phyloP scores from a whole-genome alignment of 805 yeast species.

The Schwanniomyces polymorphus region DNA sequence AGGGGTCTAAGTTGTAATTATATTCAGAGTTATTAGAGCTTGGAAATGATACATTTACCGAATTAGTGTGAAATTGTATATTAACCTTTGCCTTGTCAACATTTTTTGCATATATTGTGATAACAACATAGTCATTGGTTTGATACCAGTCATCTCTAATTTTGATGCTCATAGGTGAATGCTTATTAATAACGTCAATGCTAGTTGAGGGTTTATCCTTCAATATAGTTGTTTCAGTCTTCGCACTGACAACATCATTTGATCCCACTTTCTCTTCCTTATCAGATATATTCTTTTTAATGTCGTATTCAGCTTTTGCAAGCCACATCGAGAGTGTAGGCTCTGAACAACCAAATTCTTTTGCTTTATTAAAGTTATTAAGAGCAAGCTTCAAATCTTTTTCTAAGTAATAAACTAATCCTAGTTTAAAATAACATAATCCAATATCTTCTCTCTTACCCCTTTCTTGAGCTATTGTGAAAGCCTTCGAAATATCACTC shows the following conservation, averaged over 20 bases:
- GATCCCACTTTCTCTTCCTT: constrained; percentile 5
- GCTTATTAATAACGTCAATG: constrained; percentile 33
- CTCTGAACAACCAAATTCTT: constrained; percentile 43
- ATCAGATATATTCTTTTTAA: constrained; percentile 21
- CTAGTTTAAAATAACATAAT: constrained; percentile 48
- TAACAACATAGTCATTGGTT: constrained; percentile 50
- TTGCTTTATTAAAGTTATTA: constrained; percentile 42
- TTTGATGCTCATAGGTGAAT: constrained; percentile 38
- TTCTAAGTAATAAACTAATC: constrained; percentile 43
- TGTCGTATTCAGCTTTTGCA: constrained; percentile 33
- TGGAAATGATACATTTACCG: constrained; percentile 48
- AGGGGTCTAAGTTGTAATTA: constrained; percentile 53
- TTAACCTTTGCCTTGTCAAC: constrained; percentile 51
- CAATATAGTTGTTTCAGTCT: background rate
- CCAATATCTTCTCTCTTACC: constrained; percentile 50
- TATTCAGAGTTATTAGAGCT: constrained; percentile 54
- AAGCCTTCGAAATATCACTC: constrained; percentile 45
- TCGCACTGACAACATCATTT: background rate
- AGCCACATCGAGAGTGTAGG: constrained; percentile 50
- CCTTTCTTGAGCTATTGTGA: constrained; percentile 42
- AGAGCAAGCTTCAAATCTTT: constrained; percentile 44
- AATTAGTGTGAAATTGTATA: constrained; percentile 35
- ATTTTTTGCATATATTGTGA: constrained; percentile 71
- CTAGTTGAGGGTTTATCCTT: constrained; percentile 18
- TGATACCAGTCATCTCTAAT: constrained; percentile 60